Evolutionary conservation across 805 yeast species (phyloP), one percentile per base, ranked within the genome.

Genomic region (Saccharomyces kudriavzevii): DNA sequence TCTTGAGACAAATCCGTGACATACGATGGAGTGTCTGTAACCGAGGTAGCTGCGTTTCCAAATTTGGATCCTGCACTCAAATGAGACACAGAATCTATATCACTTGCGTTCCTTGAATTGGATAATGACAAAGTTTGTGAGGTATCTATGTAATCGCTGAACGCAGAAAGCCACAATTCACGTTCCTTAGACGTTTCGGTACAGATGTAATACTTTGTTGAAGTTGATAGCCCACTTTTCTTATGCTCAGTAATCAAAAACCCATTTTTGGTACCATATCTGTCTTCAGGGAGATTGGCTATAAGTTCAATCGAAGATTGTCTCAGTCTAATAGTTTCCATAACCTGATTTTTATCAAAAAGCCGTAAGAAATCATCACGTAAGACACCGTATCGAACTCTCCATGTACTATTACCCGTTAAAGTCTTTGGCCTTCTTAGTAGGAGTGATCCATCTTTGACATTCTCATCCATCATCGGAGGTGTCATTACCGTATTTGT

Each of bases 171-270:
- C 94, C 95, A 87, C 9, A 72, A 72, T 61, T 85, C 91, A 53
- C 92, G 77, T 63, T 89, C 96, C 27, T 75, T 77, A 47, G 85
- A 85, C 8, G 85, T 82, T 65, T 90, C 96, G 1, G 94, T 85
- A 68, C 95, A 88, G 51, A 89, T 78, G 50, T 80, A 77, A 61
- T 85, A 88, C 58, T 77, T 82, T 1, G 80, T 78, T 28, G 62
- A 55, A 40, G 65, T 59, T 1, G 72, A 67, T 58, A 72, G 52
- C 28, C 74, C 74, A 40, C 67, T 58, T 55, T 74, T 74, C 56
- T 73, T 73, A 31, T 69, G 71, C 59, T 77, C 81, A 56, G 62
- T 60, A 9, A 77, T 60, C 6, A 67, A 53, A 54, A 70, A 67
- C 1, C 73, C 73, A 58, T 70, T 69, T 50, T 60, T 65, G 2